phyloP scores from a whole-genome alignment of 2,329 filamentous ascomycete species.

The Pezicula carpinea region DNA sequence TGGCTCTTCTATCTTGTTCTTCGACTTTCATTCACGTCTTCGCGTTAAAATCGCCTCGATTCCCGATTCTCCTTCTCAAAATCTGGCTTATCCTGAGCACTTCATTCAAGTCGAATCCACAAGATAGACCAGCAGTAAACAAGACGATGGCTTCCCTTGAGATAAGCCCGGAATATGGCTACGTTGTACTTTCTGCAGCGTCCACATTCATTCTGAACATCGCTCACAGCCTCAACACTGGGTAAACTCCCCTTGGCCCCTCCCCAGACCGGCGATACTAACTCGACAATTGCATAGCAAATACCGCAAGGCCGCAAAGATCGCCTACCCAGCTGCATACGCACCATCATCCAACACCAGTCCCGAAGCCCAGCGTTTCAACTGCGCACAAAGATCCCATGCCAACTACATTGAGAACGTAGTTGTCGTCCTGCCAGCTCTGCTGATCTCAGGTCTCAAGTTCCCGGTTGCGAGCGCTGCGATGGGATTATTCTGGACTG shows the following conservation, averaged over 20 bases:
- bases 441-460: slow-evolving; percentile 51
- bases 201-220: slow-evolving; percentile 54
- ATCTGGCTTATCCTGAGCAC: not conserved
- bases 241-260: not conserved
- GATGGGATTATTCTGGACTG: slow-evolving; percentile 49
- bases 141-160: not conserved
- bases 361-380: slow-evolving; percentile 46
- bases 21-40: not conserved
- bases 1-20: too few relatives aligned
- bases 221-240: slow-evolving; percentile 45
- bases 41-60: not conserved
- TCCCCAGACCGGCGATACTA: too few relatives aligned
- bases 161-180: slow-evolving; percentile 31
- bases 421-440: slow-evolving; percentile 43
- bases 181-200: slow-evolving; percentile 54
- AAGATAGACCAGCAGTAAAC: not conserved
- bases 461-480: slow-evolving; percentile 46
- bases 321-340: slow-evolving; percentile 55
- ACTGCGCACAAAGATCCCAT: slow-evolving; percentile 62
- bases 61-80: not conserved
- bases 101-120: not conserved
- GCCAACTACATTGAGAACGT: slow-evolving; percentile 61
- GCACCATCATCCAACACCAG: slow-evolving; percentile 26
- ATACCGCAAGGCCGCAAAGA: slow-evolving; percentile 46
- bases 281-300: slow-evolving; percentile 3